Conservation (phyloP, 2,329 filamentous ascomycete genomes). For the Botrytis pseudocinerea region DNA sequence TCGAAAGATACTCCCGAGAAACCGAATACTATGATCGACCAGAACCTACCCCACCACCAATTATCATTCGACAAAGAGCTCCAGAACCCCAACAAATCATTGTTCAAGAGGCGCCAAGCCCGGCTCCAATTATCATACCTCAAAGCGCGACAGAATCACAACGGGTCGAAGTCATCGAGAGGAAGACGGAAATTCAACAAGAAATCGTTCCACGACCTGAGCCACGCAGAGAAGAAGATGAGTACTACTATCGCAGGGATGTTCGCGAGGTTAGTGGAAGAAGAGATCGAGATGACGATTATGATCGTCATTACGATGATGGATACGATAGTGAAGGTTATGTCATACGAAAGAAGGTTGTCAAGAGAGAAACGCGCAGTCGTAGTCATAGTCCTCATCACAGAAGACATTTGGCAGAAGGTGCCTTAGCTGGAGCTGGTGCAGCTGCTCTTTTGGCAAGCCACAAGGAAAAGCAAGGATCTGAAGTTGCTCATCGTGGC, state of each 20-base stretch:
- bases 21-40: conserved; percentile 61
- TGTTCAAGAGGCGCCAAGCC: conserved; percentile 56
- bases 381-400: conserved; percentile 52
- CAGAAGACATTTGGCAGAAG: conserved; percentile 61
- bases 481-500: conserved; percentile 36
- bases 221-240: conserved; percentile 38
- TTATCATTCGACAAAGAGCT: conserved; percentile 57
- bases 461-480: conserved; percentile 48
- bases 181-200: conserved; percentile 34
- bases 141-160: conserved; percentile 31
- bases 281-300: conserved; percentile 39
- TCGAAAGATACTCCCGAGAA: conserved; percentile 62
- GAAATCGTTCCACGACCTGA: conserved; percentile 31
- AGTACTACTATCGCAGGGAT: conserved; percentile 43
- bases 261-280: conserved; percentile 34
- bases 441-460: conserved; percentile 59
- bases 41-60: conserved; percentile 51
- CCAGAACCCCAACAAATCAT: conserved; percentile 61
- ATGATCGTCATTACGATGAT: conserved; percentile 45
- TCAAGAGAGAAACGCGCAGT: conserved; percentile 52
- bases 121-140: conserved; percentile 51
- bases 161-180: conserved; percentile 33
- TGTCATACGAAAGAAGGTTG: conserved; percentile 43
- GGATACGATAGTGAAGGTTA: conserved; percentile 49
- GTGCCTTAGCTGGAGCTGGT: conserved; percentile 64